These are phyloP conservation scores for Penicillium italicum DNA, from an alignment of 2,329 filamentous ascomycete genomes.

Conservation along the genomic window DNA sequence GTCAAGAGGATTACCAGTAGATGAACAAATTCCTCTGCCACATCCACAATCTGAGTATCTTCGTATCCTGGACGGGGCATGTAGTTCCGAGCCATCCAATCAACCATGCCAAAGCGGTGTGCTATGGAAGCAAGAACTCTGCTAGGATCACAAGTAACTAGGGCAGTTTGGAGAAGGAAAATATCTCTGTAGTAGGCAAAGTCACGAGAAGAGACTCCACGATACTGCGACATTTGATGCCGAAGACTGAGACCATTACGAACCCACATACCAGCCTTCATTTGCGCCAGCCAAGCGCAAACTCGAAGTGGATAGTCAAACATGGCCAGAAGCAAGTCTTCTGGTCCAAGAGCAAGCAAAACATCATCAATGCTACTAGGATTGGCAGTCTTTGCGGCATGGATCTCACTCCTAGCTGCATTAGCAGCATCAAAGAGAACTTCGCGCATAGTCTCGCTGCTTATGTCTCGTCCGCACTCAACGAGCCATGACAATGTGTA, in stretches of 20 bases:
- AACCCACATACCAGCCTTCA: slow-evolving; percentile 98
- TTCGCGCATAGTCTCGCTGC: slow-evolving; percentile 61
- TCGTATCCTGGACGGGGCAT: slow-evolving; percentile 72
- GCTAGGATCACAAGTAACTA: slow-evolving; percentile 79
- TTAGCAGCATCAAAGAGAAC: slow-evolving; percentile 69
- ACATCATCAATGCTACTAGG: slow-evolving; percentile 59
- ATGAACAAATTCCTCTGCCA: slow-evolving; percentile 94
- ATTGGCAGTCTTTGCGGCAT: slow-evolving; percentile 58
- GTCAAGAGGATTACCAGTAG: slow-evolving; percentile 86
- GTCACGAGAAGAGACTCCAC: slow-evolving; percentile 82
- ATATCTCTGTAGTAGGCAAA: slow-evolving; percentile 93
- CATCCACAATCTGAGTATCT: slow-evolving; percentile 81
- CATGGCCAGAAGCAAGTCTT: slow-evolving; percentile 78
- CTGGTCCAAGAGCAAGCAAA: slow-evolving; percentile 46
- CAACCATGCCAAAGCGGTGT: slow-evolving; percentile 82
- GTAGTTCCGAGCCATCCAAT: slow-evolving; percentile 83
- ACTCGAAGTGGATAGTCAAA: slow-evolving; percentile 93
- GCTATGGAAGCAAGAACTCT: slow-evolving; percentile 84
- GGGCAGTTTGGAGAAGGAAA: slow-evolving; percentile 84
- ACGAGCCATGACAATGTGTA: slow-evolving; percentile 96
- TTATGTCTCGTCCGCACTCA: slow-evolving; percentile 77
- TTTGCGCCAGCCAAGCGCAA: slow-evolving; percentile 94
- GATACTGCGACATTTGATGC: slow-evolving; percentile 91
- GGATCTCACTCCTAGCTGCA: slow-evolving; percentile 44
- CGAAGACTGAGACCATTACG: slow-evolving; percentile 93